A percentile compares a stretch with the other conserved stretches of the same genome.
phyloP scores from a whole-genome alignment of 2,329 filamentous ascomycete genomes.

The Bipolaris gigantea region DNA sequence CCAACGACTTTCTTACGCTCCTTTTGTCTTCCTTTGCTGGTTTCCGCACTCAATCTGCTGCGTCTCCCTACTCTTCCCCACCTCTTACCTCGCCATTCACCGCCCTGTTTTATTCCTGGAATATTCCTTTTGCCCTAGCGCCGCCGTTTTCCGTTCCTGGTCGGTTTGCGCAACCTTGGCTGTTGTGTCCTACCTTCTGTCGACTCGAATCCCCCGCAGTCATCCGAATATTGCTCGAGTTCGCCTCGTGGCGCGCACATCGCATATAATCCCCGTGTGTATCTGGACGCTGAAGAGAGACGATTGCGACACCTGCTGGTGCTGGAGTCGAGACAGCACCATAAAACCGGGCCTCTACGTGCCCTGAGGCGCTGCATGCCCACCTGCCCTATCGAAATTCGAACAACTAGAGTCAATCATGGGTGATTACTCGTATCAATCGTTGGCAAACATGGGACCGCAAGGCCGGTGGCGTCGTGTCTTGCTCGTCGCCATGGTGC shows the following conservation, averaged over 20 bases:
- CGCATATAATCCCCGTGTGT: neutral
- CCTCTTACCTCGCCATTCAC: neutral
- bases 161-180: neutral
- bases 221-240: neutral
- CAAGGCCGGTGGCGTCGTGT: slow-evolving; percentile 42
- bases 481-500: slow-evolving; percentile 35
- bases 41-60: neutral
- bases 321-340: neutral
- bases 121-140: neutral
- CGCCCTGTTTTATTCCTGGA: neutral
- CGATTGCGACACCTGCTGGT: neutral
- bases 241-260: neutral
- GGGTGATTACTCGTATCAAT: slow-evolving; percentile 36
- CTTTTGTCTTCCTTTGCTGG: neutral
- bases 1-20: neutral
- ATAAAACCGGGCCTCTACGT: neutral
- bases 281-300: neutral
- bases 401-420: slow-evolving; percentile 11
- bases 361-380: neutral
- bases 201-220: neutral
- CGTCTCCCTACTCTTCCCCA: neutral
- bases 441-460: slow-evolving; percentile 37
- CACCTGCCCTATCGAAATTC: neutral
- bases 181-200: neutral
- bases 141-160: neutral